phyloP scores from a whole-genome alignment of 202 grass and related monocot genomes.

The Saccharum hybrid region DNA sequence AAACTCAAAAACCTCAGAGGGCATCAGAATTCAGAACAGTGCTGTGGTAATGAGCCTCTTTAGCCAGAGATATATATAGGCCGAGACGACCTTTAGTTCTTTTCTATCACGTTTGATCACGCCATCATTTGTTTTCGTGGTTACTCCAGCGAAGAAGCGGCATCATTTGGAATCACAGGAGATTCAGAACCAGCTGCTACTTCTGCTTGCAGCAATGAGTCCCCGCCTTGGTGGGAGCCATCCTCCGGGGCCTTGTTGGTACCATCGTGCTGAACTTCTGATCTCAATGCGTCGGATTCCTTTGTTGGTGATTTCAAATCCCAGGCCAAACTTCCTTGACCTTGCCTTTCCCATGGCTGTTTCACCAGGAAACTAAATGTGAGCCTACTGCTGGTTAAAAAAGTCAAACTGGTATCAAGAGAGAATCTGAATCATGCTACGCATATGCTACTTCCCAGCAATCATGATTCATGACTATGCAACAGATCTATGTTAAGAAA shows the following conservation, averaged over 20 bases:
- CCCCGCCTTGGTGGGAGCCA: background rate
- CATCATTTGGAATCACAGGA: background rate
- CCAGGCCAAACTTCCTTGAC: conserved; percentile 28
- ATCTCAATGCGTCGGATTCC: background rate
- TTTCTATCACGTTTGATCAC: background rate
- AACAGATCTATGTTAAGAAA: conserved; percentile 15
- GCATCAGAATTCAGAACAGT: background rate
- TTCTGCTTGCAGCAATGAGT: background rate
- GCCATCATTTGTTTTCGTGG: background rate
- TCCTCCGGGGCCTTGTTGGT: background rate
- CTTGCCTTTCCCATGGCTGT: conserved; percentile 63
- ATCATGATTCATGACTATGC: background rate
- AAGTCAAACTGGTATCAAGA: background rate
- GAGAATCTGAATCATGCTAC: conserved; percentile 4
- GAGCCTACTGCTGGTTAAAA: conserved; percentile 4
- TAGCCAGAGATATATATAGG: background rate
- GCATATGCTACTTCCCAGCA: background rate
- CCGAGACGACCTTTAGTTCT: background rate
- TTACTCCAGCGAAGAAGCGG: background rate
- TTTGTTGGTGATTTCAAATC: conserved; percentile 41
- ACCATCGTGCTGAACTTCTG: conserved; percentile 5
- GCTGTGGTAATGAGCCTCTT: background rate
- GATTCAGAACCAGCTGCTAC: conserved; percentile 19
- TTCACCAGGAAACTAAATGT: conserved; percentile 38
- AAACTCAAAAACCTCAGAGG: background rate